Conservation (phyloP, 1,139 yeast species). For the Sugiyamaella neomexicana region DNA sequence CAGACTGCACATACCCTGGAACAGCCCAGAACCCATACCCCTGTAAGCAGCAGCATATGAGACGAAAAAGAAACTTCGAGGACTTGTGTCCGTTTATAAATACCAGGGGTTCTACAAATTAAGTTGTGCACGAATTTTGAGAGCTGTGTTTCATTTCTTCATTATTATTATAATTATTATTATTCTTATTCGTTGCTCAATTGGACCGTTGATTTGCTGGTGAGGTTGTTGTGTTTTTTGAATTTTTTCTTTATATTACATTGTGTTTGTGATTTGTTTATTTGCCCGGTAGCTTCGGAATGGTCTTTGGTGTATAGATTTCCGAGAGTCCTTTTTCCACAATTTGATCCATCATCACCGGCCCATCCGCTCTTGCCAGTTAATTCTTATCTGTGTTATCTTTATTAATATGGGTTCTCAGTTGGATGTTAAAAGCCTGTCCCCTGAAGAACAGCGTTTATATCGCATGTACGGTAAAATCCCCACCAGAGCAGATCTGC, state of each 20-base stretch:
- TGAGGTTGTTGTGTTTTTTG: too few relatives aligned
- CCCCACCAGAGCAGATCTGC: slow-evolving; percentile 81
- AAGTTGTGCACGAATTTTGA: neutral
- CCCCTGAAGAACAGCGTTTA: slow-evolving; percentile 46
- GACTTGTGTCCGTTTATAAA: slow-evolving; percentile 7
- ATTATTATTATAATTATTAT: neutral
- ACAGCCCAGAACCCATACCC: slow-evolving; percentile 1
- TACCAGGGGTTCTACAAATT: slow-evolving; percentile 6
- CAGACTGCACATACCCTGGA: neutral
- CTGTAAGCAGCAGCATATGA: neutral
- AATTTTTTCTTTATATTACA: too few relatives aligned
- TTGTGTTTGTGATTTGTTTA: neutral
- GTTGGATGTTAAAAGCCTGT: slow-evolving; percentile 21
- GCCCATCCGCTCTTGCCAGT: neutral
- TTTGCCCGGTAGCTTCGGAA: neutral
- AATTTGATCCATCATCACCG: neutral
- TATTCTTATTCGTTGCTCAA: neutral
- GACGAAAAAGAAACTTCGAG: neutral
- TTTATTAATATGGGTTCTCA: slow-evolving; percentile 15
- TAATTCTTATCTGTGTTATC: too few relatives aligned
- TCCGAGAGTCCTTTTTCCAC: neutral
- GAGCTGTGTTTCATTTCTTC: neutral
- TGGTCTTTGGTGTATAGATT: neutral
- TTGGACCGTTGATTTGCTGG: too few relatives aligned
- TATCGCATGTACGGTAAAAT: slow-evolving; percentile 81